Evolutionary conservation across 2,329 filamentous ascomycete species (phyloP), one percentile per base, ranked within the genome.

Genomic region (Davidsoniella australis): DNA sequence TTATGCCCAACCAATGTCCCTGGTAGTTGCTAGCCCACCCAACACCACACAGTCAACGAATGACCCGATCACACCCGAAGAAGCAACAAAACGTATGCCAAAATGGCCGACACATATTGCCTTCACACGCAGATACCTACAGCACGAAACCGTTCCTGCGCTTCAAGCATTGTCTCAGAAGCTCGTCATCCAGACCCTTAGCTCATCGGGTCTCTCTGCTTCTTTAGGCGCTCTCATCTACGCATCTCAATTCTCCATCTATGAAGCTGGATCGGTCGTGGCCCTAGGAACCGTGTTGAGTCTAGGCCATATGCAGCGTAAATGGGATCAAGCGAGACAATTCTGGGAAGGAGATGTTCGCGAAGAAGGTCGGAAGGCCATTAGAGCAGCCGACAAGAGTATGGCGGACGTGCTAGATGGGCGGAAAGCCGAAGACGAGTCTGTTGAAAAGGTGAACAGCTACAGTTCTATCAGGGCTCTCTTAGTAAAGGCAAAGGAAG

Each of bases 81-180:
- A 59, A 36, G 64, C 59, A 18, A 41, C 38, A 14, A 38, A 24
- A 9, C 26, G 38, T 2, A 18, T 33, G 17, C 43, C 50, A 14
- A 75, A 72, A 23, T 94, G 84, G 85, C 85, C 81, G 1, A 72
- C 75, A 2, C 77, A 85, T 51, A 89, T 95, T 53, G 69, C 81
- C 12, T 71, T 75, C 23, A 79, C 80, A 6, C 76, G 87, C n/a
- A 67, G 71, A 36, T 76, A 78, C 55, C 71, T 87, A 2, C 70
- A 78, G 40, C 64, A 70, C n/a, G 71, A 76, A 53, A 84, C 80
- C 0, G 71, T 87, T 2, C 80, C 81, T 2, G 75, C 78, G 1
- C 67, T 88, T 3, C 82, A 86, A 58, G 77, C 81, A 1, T 67
- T 85, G 0, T 81, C 82, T 1, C 82, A 88, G 62, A 76, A 72